Evolutionary conservation across 192 early-diverging fungal genomes (phyloP), one percentile per base, ranked within the genome.

Genomic region (Mortierella alpina): DNA sequence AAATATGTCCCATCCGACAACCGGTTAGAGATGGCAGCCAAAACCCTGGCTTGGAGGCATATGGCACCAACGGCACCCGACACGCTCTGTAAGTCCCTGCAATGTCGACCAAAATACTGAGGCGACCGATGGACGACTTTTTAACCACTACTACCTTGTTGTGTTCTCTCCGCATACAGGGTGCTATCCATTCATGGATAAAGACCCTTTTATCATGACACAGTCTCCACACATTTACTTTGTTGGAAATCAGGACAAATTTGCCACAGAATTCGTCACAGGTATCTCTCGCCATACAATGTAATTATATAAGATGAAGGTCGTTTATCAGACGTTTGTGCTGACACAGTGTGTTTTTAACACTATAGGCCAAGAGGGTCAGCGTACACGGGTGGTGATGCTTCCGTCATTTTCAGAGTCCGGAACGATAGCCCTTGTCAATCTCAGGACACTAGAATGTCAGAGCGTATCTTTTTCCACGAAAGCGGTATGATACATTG

Each of bases 1-100:
- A 90, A 88, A 77, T 97, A 94, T 83, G 72, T 87, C 0, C 70
- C 82, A 7, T 59, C 67, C 42, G 85, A 85, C 13, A 84, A 91
- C 54, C 85, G 93, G 20, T 70, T 96, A n/a, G 80, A 86, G 56
- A 85, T 99, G 87, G 92, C 94, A 6, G 91, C 88, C 47, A 59
- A 76, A 17, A 93, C 91, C 2, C 76, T 99, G 50, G 65, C 76
- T 22, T 98, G 96, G 96, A 86, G 91, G 6, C 96, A 98, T 60
- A 85, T 98, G 10, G 96, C 96, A 13, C 98, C 98, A 0, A 90
- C 95, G 31, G 93, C 96, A 7, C 98, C 98, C 0, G 98, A 99
- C 84, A 98, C 96, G 13, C 85, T 99, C 65, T 96, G 95, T 95
- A 85, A 75, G 89, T 73, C 8, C 14, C 31, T 53, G 51, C 22